Percentiles rank a stretch among this genome's conserved stretches.
These are phyloP conservation scores for Spizellomyces sp. DNA, from an alignment of 192 early-diverging fungal genomes.

Conservation along the genomic window DNA sequence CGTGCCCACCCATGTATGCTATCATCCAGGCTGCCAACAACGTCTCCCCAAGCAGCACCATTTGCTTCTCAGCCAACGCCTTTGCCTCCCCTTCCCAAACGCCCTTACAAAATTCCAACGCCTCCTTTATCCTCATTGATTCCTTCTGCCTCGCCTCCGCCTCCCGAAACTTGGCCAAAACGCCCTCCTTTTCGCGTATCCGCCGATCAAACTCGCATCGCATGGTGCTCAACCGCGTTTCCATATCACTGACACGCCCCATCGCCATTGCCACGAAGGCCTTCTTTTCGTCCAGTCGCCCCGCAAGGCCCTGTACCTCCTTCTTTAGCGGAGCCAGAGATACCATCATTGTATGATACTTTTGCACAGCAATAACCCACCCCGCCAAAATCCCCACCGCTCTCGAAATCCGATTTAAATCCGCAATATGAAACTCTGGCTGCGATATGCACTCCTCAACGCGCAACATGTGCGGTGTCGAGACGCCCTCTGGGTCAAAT, in stretches of 20 bases:
- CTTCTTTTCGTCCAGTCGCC: constrained; percentile 9
- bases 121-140: neutral
- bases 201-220: constrained; percentile 25
- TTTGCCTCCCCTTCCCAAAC: constrained; percentile 3
- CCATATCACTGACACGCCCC: constrained; percentile 1
- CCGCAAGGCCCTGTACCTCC: constrained; percentile 11
- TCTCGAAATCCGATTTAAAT: constrained; percentile 14
- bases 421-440: constrained; percentile 19
- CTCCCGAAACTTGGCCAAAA: constrained; percentile 14
- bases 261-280: neutral
- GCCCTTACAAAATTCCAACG: constrained; percentile 1
- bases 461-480: constrained; percentile 13
- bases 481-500: constrained; percentile 17
- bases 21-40: constrained; percentile 22
- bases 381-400: constrained; percentile 13
- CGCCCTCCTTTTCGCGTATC: constrained; percentile 31
- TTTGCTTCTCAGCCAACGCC: constrained; percentile 2
- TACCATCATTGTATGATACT: constrained; percentile 13
- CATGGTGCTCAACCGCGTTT: constrained; percentile 23
- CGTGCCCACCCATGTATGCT: neutral
- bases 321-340: constrained; percentile 28
- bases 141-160: constrained; percentile 22
- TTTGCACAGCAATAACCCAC: constrained; percentile 31
- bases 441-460: constrained; percentile 18
- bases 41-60: neutral